Conservation (phyloP, 2,329 filamentous ascomycete genomes). For the Monosporascus sp. region DNA sequence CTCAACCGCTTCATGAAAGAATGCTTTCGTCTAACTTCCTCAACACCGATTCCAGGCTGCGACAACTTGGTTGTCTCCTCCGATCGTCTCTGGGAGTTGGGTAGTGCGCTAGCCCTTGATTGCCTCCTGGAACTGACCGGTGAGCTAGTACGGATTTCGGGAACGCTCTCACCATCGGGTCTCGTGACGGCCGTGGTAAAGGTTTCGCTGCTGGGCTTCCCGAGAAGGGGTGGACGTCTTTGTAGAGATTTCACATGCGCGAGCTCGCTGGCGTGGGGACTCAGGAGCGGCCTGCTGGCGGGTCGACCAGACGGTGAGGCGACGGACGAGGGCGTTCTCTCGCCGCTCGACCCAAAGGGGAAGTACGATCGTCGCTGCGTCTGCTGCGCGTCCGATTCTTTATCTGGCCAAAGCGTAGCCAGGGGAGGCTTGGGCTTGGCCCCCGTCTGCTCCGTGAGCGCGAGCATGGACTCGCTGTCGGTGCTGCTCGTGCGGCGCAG, state of each 20-base stretch:
- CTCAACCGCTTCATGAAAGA: slow-evolving; percentile 12
- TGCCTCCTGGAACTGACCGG: neutral
- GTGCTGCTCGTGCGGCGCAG: neutral
- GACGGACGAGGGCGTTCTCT: neutral
- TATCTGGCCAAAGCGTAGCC: neutral
- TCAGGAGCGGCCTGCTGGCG: neutral
- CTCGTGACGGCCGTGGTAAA: neutral
- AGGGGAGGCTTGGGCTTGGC: neutral
- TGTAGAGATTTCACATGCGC: neutral
- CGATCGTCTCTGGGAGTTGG: neutral
- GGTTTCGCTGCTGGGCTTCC: neutral
- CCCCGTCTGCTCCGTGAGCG: neutral
- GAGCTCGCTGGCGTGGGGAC: neutral
- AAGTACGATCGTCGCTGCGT: neutral
- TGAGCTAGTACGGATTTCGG: neutral
- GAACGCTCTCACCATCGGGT: neutral
- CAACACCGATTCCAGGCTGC: neutral
- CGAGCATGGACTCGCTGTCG: slow-evolving; percentile 3
- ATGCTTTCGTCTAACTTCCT: slow-evolving; percentile 6
- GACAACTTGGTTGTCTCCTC: neutral
- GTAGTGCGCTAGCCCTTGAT: neutral
- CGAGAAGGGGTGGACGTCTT: neutral
- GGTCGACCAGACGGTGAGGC: neutral
- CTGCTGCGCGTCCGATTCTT: neutral
- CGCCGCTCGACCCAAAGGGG: neutral